Percentiles rank a stretch among this genome's conserved stretches.
phyloP scores from a whole-genome alignment of 768 basidiomycete genomes.

The Termitomyces eurrhizus region DNA sequence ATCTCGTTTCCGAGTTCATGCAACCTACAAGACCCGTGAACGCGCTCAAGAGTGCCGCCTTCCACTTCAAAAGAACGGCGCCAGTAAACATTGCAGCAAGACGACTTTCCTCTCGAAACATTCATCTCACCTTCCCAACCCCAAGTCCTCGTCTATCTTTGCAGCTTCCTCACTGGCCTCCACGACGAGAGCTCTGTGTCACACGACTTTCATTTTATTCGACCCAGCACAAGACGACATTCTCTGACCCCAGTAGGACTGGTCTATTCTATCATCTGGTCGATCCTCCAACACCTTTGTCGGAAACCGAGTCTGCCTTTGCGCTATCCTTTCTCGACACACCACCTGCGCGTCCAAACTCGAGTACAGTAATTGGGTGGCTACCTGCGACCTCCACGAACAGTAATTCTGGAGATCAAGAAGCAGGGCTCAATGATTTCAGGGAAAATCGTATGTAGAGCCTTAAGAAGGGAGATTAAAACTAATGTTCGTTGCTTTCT shows the following conservation, averaged over 20 bases:
- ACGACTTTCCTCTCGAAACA: neutral
- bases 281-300: slow-evolving; percentile 46
- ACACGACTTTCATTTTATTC: neutral
- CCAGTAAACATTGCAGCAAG: neutral
- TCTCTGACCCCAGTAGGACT: slow-evolving; percentile 52
- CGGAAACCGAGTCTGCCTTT: slow-evolving; percentile 43
- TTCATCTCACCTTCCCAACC: neutral
- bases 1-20: neutral
- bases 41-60: neutral
- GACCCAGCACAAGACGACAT: slow-evolving; percentile 5
- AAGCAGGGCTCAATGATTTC: slow-evolving; percentile 67
- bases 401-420: slow-evolving; percentile 15
- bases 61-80: neutral
- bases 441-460: slow-evolving; percentile 58
- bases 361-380: slow-evolving; percentile 63
- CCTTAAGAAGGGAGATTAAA: neutral
- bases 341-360: slow-evolving; percentile 40
- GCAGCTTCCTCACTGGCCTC: neutral
- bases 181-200: neutral
- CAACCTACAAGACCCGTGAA: neutral
- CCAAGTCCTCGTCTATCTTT: neutral
- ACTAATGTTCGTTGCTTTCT: neutral
- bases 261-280: slow-evolving; percentile 71
- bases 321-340: slow-evolving; percentile 60
- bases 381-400: slow-evolving; percentile 46